Conservation (phyloP, 345 rosid species). For the Salix udensis region DNA sequence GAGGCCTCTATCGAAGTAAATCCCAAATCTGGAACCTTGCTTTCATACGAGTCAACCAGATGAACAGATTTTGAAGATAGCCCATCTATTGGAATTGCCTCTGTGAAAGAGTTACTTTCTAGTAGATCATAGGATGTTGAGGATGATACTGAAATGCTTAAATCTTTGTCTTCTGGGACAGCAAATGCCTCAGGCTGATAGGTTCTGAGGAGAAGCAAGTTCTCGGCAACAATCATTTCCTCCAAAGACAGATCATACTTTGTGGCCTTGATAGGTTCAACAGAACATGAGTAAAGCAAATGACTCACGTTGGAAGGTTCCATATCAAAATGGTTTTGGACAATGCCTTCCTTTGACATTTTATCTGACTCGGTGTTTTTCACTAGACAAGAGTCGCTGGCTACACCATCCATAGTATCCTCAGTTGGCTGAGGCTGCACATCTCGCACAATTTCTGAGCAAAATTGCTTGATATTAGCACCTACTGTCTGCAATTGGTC, state of each 20-base stretch:
- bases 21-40: conserved; percentile 1
- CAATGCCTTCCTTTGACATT: not conserved
- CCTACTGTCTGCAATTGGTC: conserved; percentile 18
- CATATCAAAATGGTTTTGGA: conserved; percentile 10
- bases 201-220: too few species aligned
- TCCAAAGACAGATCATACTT: conserved; percentile 8
- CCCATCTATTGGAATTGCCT: not conserved
- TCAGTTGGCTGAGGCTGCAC: conserved; percentile 7
- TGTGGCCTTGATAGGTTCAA: not conserved
- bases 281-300: conserved; percentile 7
- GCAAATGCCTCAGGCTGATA: not conserved
- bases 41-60: not conserved
- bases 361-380: not conserved
- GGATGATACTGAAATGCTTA: not conserved
- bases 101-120: not conserved
- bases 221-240: not conserved
- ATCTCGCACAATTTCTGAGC: conserved; percentile 24
- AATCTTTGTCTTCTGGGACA: not conserved
- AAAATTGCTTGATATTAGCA: conserved; percentile 29
- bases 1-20: conserved; percentile 4
- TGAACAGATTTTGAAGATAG: conserved; percentile 17
- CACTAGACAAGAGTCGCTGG: not conserved
- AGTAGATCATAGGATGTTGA: conserved; percentile 4
- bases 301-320: not conserved
- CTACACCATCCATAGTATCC: not conserved